phyloP scores from a whole-genome alignment of 2,329 filamentous ascomycete species.

The Neofusicoccum umdonicola region DNA sequence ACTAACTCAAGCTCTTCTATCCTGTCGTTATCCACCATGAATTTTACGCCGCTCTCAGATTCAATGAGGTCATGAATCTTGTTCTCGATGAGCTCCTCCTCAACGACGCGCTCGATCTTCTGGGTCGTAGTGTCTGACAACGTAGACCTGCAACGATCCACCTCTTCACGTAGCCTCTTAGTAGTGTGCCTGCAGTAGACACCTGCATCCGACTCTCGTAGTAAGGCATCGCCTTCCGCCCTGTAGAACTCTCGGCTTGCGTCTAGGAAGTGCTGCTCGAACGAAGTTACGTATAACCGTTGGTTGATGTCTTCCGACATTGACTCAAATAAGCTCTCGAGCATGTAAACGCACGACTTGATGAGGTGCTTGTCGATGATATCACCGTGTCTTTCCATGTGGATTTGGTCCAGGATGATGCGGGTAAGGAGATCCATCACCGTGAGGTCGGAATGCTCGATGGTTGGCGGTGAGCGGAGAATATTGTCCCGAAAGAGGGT shows the following conservation, averaged over 20 bases:
- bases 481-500: conserved; percentile 85
- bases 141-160: conserved; percentile 77
- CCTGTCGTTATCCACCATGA: conserved; percentile 90
- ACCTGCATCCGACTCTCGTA: conserved; percentile 76
- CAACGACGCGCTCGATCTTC: conserved; percentile 75
- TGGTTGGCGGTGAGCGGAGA: conserved; percentile 56
- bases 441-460: conserved; percentile 44
- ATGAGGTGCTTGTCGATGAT: conserved; percentile 81
- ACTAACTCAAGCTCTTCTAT: conserved; percentile 75
- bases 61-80: conserved; percentile 80
- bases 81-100: conserved; percentile 72
- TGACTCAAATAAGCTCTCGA: conserved; percentile 82
- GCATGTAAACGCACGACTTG: conserved; percentile 81
- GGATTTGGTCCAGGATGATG: conserved; percentile 85
- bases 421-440: conserved; percentile 74
- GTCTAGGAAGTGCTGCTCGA: conserved; percentile 74
- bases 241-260: conserved; percentile 73
- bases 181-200: conserved; percentile 77
- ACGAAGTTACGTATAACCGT: conserved; percentile 79
- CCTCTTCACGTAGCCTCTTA: conserved; percentile 74
- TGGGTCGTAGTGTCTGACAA: conserved; percentile 69
- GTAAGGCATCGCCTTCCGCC: conserved; percentile 68
- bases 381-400: conserved; percentile 88
- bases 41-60: conserved; percentile 80
- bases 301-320: conserved; percentile 73